Evolutionary conservation across 1,139 yeast species (phyloP).

Genomic region (Candida glucosophila): DNA sequence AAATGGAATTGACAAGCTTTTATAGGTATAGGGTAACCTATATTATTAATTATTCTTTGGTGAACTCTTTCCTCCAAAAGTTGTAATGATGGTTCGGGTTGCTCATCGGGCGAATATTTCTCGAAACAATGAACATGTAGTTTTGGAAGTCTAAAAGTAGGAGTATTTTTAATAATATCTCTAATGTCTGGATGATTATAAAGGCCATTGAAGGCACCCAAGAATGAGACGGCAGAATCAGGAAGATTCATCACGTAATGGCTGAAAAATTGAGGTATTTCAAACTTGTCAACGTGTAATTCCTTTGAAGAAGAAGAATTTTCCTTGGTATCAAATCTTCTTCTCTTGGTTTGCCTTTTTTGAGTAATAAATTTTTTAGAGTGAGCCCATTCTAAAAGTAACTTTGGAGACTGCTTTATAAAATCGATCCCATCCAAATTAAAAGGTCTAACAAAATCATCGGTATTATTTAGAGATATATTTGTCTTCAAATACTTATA

Average conservation of each 20-base stretch:
- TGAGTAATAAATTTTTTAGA: constrained; percentile 17
- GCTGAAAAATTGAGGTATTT: constrained; percentile 52
- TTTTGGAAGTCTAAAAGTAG: constrained; percentile 56
- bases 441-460: constrained; percentile 48
- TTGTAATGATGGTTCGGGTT: constrained; percentile 56
- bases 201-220: constrained; percentile 68
- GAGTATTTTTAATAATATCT: constrained; percentile 19
- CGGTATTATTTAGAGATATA: constrained; percentile 55
- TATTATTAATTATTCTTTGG: constrained; percentile 42
- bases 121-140: constrained; percentile 91
- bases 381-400: constrained; percentile 35
- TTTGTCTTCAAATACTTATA: constrained; percentile 62
- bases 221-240: constrained; percentile 81
- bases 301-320: constrained; percentile 15
- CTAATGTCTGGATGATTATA: constrained; percentile 38
- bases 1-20: constrained; percentile 55
- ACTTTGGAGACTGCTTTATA: constrained; percentile 50
- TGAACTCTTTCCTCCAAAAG: constrained; percentile 60
- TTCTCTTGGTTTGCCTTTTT: constrained; percentile 20
- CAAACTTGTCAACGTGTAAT: constrained; percentile 9
- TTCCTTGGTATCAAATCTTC: constrained; percentile 22
- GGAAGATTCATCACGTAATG: constrained; percentile 96
- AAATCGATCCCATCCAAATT: constrained; percentile 81
- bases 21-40: constrained; percentile 42
- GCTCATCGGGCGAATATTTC: constrained; percentile 62